These are phyloP conservation scores for Mucor mucedo DNA, from an alignment of 371 early-diverging fungal species.

Conservation along the genomic window DNA sequence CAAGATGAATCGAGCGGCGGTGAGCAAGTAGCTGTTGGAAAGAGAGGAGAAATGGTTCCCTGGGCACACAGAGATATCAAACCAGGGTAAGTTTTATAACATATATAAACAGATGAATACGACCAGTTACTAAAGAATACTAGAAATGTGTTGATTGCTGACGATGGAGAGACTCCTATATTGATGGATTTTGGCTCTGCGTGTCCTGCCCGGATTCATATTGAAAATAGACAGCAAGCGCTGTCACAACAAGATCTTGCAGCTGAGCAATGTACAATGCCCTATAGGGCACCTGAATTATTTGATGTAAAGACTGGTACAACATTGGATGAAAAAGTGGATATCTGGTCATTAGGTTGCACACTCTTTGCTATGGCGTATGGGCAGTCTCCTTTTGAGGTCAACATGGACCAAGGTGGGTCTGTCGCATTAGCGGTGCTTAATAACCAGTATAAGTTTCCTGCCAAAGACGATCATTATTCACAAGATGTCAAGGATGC, in stretches of 20 bases:
- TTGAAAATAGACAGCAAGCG: conserved; percentile 60
- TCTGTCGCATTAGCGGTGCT: conserved; percentile 69
- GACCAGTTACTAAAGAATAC: neutral
- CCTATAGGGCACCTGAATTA: conserved; percentile 78
- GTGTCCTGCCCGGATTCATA: conserved; percentile 55
- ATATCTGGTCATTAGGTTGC: conserved; percentile 79
- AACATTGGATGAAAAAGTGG: conserved; percentile 65
- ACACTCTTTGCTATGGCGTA: conserved; percentile 73
- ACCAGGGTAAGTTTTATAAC: conserved; percentile 55
- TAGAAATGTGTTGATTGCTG: conserved; percentile 60
- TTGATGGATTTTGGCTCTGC: conserved; percentile 79
- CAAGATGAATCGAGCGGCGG: conserved; percentile 26
- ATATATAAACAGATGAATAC: conserved; percentile 6
- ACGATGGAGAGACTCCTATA: conserved; percentile 66
- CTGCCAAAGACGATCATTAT: conserved; percentile 43
- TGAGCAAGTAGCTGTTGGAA: conserved; percentile 9
- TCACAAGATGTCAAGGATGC: conserved; percentile 58
- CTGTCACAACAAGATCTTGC: conserved; percentile 67
- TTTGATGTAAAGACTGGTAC: conserved; percentile 70
- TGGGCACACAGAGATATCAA: conserved; percentile 77
- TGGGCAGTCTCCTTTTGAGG: conserved; percentile 71
- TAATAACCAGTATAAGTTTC: conserved; percentile 62
- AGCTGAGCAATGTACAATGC: conserved; percentile 69
- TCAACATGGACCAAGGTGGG: conserved; percentile 58
- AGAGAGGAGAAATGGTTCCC: conserved; percentile 51